Evolutionary conservation across 2,329 filamentous ascomycete species (phyloP), one percentile per base, ranked within the genome.

Genomic region (Teratosphaeria gauchensis): DNA sequence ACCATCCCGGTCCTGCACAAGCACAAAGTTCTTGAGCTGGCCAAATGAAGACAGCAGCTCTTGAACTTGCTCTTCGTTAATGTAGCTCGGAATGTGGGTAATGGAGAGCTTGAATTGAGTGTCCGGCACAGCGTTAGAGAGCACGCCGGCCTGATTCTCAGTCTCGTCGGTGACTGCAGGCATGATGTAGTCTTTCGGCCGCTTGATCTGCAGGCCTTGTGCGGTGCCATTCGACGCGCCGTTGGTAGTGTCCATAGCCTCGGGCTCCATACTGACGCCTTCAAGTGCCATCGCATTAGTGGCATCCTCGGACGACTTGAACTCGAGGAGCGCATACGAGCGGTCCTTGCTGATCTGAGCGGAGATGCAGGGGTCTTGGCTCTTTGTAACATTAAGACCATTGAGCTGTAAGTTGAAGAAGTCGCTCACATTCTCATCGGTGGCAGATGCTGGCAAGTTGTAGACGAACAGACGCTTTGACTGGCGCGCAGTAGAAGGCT

Each of bases 381-480:
- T 86, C 64, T 90, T 86, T 56, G 95, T 84, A 38, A 96, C 88
- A 68, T 99, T 99, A 53, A 99, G 78, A n/a, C 92, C 91, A 68
- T 99, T 97, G 56, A 99, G 82, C 73, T 97, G 92, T 28, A 96
- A 80, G 70, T 99, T 99, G 81, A 99, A 96, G 77, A 96, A 99
- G 24, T 85, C 82, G 61, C 87, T 77, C 48, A 99, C 73, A 62
- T 77, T 78, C 56, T 96, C 92, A 60, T 95, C 90, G 14, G 84
- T 89, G n/a, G 82, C 82, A 28, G 79, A 82, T 1, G 82, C 69
- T 1, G 92, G 88, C 14, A 99, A 75, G 71, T 95, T 96, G 76
- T 90, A 86, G 32, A 92, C 84, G 65, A 99, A 84, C 28, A 99
- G 83, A 65, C 95, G 89, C 78, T 95, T 97, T 56, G 92, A 86